These are phyloP conservation scores for Aphanomyces astaci DNA, from an alignment of 352 stramenopile genomes.

Conservation along the genomic window DNA sequence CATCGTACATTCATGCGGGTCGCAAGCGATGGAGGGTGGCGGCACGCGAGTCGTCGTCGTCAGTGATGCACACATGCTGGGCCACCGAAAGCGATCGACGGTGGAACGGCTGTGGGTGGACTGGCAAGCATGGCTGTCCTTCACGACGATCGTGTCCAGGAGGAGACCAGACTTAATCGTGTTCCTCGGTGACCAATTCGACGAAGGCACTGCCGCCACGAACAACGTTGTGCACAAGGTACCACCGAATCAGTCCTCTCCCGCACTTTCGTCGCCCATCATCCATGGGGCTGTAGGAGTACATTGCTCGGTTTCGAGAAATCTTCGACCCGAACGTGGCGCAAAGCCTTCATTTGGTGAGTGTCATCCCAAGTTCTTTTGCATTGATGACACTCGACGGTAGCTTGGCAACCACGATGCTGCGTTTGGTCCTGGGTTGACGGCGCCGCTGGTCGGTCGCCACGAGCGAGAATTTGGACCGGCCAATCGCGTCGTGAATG, in stretches of 20 bases:
- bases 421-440: constrained; percentile 49
- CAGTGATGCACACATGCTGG: constrained; percentile 66
- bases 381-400: neutral
- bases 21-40: neutral
- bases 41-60: constrained; percentile 34
- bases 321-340: constrained; percentile 33
- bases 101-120: constrained; percentile 65
- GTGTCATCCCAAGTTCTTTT: too few species aligned
- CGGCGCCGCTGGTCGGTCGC: constrained; percentile 33
- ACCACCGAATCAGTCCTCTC: too few species aligned
- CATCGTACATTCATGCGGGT: neutral
- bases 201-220: constrained; percentile 57
- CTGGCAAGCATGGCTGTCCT: constrained; percentile 37
- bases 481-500: constrained; percentile 42
- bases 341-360: constrained; percentile 51
- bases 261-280: too few species aligned
- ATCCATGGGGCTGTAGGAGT: constrained; percentile 30
- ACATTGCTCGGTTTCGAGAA: constrained; percentile 41
- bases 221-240: constrained; percentile 44
- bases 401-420: constrained; percentile 73
- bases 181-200: constrained; percentile 63
- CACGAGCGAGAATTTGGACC: constrained; percentile 53
- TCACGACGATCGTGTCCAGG: constrained; percentile 35
- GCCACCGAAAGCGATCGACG: constrained; percentile 46
- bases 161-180: constrained; percentile 51